Evolutionary conservation across 75 land plant genomes (phyloP).

Genomic region (Selaginella tamariscina): DNA sequence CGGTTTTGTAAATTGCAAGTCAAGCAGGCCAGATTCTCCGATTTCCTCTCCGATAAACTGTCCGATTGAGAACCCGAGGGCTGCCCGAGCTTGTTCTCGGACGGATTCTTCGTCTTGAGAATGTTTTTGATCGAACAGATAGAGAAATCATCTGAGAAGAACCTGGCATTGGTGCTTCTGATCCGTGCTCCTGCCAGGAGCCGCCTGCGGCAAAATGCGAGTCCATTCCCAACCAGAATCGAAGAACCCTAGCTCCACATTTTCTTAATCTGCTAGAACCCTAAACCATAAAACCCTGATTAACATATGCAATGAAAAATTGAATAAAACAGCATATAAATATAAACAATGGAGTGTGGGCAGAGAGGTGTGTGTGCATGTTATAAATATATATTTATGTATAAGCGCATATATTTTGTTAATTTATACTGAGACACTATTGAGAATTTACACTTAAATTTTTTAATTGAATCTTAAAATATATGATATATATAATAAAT

Average conservation of each 20-base stretch:
- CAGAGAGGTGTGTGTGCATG: no score
- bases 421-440: no score
- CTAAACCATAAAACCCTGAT: neutral
- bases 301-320: neutral
- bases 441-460: no score
- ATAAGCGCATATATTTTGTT: no score
- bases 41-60: neutral
- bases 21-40: neutral
- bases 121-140: neutral
- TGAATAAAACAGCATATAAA: no score
- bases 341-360: no score
- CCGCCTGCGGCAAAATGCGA: neutral
- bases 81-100: neutral
- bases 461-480: no score
- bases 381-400: no score
- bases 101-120: neutral
- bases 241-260: neutral
- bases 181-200: neutral
- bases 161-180: neutral
- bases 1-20: neutral
- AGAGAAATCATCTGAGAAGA: neutral
- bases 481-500: no score
- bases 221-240: neutral
- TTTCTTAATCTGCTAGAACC: neutral
- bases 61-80: no score